Evolutionary conservation across 495 filamentous ascomycete genomes (phyloP).

Genomic region (Talaromyces liani): DNA sequence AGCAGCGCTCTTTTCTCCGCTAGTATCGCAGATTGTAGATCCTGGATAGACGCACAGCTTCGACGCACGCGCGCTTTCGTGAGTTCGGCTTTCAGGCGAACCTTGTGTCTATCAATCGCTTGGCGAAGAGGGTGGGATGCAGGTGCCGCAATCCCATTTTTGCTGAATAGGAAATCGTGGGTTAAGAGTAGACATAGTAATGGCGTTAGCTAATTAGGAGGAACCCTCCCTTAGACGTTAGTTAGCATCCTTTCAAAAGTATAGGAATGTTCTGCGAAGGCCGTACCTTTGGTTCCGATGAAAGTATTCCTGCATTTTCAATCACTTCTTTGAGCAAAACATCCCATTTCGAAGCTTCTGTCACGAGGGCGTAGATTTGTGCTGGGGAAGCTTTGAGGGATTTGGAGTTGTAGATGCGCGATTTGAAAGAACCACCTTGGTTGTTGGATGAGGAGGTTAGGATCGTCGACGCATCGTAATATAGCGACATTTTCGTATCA

Average conservation of each 20-base stretch:
- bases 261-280: background rate
- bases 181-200: conserved; percentile 71
- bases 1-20: conserved; percentile 21
- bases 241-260: conserved; percentile 21
- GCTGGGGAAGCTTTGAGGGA: conserved; percentile 66
- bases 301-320: conserved; percentile 62
- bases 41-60: conserved; percentile 56
- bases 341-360: conserved; percentile 88
- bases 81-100: conserved; percentile 72
- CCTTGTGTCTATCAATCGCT: conserved; percentile 73
- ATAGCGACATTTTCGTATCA: conserved; percentile 68
- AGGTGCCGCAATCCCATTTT: conserved; percentile 70
- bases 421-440: conserved; percentile 70
- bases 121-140: conserved; percentile 66
- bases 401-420: conserved; percentile 61
- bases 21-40: conserved; percentile 50
- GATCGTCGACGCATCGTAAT: conserved; percentile 78
- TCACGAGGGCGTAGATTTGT: conserved; percentile 77
- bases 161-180: conserved; percentile 79
- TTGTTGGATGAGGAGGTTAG: conserved; percentile 50
- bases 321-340: conserved; percentile 77
- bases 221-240: conserved; percentile 25
- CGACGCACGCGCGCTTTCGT: conserved; percentile 66
- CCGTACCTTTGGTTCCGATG: conserved; percentile 72
- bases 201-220: conserved; percentile 60